phyloP scores from a whole-genome alignment of 78 protist species.

The Polysphondylium violaceum region DNA sequence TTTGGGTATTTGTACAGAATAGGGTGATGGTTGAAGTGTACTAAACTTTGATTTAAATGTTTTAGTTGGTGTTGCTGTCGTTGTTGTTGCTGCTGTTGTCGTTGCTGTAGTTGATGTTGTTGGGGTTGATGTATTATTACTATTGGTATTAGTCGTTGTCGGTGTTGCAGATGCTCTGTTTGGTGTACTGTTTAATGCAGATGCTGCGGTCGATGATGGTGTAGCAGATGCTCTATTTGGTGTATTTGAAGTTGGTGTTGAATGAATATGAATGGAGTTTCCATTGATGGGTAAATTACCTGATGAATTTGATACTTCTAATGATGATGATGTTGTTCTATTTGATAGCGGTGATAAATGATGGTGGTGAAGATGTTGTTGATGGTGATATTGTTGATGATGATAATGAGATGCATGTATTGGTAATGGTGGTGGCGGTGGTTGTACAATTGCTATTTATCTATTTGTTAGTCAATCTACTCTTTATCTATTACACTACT shows the following conservation, averaged over 20 bases:
- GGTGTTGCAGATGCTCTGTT: not conserved
- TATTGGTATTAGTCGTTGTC: not conserved
- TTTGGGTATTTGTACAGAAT: constrained; percentile 15
- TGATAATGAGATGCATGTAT: not conserved
- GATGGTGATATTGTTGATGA: no score
- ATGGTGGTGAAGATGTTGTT: no score
- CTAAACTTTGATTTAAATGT: not conserved
- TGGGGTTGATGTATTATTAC: no score
- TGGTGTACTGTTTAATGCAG: not conserved
- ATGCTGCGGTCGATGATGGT: no score
- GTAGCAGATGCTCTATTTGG: no score
- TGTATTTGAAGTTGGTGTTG: no score
- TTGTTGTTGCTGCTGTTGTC: not conserved
- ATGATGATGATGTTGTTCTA: no score
- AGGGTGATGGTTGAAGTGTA: constrained; percentile 7
- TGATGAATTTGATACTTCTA: no score
- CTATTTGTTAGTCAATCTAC: not conserved
- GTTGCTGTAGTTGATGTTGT: not conserved
- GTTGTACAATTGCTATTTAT: not conserved
- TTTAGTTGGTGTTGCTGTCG: not conserved
- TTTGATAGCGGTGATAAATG: no score
- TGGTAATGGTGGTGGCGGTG: not conserved
- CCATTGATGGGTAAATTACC: no score
- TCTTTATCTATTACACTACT: not conserved
- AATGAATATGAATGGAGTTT: no score